phyloP scores from a whole-genome alignment of 352 stramenopile genomes.

The Globisporangium spiculum region DNA sequence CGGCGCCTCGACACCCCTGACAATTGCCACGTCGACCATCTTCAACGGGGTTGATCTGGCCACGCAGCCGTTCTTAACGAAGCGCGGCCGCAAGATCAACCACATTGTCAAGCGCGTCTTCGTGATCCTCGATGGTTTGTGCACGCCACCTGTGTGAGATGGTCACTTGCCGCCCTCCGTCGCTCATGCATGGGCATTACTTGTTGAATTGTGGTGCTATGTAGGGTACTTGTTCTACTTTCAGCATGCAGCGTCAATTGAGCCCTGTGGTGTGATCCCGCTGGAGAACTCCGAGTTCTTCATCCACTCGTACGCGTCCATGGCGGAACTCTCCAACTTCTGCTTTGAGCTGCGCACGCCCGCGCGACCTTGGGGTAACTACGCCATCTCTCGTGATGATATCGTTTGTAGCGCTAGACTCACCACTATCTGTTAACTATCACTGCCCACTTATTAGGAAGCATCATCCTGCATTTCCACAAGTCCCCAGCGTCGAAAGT shows the following conservation, averaged over 20 bases:
- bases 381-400: neutral
- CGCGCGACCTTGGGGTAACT: slow-evolving; percentile 53
- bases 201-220: neutral
- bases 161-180: neutral
- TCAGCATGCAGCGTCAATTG: slow-evolving; percentile 36
- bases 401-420: neutral
- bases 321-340: slow-evolving; percentile 58
- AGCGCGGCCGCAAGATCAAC: slow-evolving; percentile 60
- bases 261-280: slow-evolving; percentile 61
- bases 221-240: slow-evolving; percentile 84
- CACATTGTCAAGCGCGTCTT: slow-evolving; percentile 75
- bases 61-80: slow-evolving; percentile 69
- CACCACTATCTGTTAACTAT: neutral
- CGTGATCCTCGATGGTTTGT: slow-evolving; percentile 65
- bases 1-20: neutral
- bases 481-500: slow-evolving; percentile 39
- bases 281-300: slow-evolving; percentile 67
- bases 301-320: slow-evolving; percentile 70
- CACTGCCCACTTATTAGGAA: slow-evolving; percentile 37
- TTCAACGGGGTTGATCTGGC: slow-evolving; percentile 67
- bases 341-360: slow-evolving; percentile 71
- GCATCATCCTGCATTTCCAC: slow-evolving; percentile 76
- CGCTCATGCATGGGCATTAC: neutral
- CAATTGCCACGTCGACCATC: slow-evolving; percentile 16
- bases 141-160: neutral